These are phyloP conservation scores for Pseudogymnoascus verrucosus DNA, from an alignment of 2,329 filamentous ascomycete species.

Conservation along the genomic window DNA sequence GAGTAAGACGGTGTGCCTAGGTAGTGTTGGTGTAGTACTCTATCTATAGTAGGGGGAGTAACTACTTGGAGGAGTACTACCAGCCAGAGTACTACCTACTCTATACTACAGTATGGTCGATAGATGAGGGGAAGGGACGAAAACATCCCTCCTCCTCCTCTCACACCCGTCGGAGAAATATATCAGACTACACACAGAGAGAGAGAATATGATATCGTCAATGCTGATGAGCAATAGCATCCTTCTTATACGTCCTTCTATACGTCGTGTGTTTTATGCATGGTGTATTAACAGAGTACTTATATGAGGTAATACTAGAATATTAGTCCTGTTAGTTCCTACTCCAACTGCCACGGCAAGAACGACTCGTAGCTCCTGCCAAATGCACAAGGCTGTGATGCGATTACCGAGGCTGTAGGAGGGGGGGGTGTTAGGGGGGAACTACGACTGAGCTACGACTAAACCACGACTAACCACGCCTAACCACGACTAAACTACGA, in stretches of 20 bases:
- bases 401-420: neutral
- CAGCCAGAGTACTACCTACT: too few relatives aligned
- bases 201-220: too few relatives aligned
- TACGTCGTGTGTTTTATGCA: neutral
- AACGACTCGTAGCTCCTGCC: neutral
- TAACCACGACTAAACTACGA: too few relatives aligned
- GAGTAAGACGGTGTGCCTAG: neutral
- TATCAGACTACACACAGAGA: neutral
- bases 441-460: neutral
- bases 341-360: neutral
- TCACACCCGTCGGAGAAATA: neutral
- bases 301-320: neutral
- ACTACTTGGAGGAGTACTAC: too few relatives aligned
- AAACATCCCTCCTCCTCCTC: neutral
- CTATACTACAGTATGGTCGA: neutral
- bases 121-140: neutral
- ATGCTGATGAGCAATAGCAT: neutral
- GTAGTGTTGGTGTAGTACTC: too few relatives aligned
- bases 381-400: neutral
- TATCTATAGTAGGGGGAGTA: neutral
- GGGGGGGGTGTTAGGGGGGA: neutral
- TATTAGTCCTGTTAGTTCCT: too few relatives aligned
- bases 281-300: too few relatives aligned
- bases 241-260: neutral
- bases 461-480: too few relatives aligned